phyloP scores from a whole-genome alignment of 2,329 filamentous ascomycete species.

The Botrytis medusae region DNA sequence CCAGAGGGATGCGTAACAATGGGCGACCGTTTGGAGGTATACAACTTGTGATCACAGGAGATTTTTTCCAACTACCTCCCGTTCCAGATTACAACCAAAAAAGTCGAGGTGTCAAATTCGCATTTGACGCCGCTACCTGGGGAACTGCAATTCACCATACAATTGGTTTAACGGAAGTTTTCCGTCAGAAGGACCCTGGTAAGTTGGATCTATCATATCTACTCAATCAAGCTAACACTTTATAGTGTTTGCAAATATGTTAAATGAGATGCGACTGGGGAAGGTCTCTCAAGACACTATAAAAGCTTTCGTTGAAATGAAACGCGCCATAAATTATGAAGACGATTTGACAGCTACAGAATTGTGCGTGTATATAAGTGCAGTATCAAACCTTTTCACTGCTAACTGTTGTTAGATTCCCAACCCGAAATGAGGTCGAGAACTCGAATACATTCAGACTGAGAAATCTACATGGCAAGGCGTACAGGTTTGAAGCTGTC shows the following conservation, averaged over 20 bases:
- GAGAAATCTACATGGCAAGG: conserved; percentile 65
- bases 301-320: conserved; percentile 70
- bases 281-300: conserved; percentile 76
- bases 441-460: conserved; percentile 77
- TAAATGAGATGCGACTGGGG: conserved; percentile 96
- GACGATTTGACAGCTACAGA: conserved; percentile 84
- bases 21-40: conserved; percentile 93
- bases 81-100: conserved; percentile 72
- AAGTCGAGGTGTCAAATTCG: conserved; percentile 72
- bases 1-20: conserved; percentile 82
- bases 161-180: conserved; percentile 91
- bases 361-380: conserved; percentile 51
- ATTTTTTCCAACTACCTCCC: conserved; percentile 96
- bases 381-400: conserved; percentile 2
- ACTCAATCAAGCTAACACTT: conserved; percentile 34
- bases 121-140: conserved; percentile 92
- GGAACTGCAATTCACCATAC: conserved; percentile 91
- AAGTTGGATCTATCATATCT: conserved; percentile 33
- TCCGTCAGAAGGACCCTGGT: conserved; percentile 86
- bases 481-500: conserved; percentile 66
- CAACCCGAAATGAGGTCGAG: conserved; percentile 87
- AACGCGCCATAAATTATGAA: conserved; percentile 67
- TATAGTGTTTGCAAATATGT: conserved; percentile 82
- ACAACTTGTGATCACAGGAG: conserved; percentile 90
- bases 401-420: conserved; percentile 58